These are phyloP conservation scores for Phytophthora fragariae DNA, from an alignment of 352 stramenopile genomes.

Conservation along the genomic window DNA sequence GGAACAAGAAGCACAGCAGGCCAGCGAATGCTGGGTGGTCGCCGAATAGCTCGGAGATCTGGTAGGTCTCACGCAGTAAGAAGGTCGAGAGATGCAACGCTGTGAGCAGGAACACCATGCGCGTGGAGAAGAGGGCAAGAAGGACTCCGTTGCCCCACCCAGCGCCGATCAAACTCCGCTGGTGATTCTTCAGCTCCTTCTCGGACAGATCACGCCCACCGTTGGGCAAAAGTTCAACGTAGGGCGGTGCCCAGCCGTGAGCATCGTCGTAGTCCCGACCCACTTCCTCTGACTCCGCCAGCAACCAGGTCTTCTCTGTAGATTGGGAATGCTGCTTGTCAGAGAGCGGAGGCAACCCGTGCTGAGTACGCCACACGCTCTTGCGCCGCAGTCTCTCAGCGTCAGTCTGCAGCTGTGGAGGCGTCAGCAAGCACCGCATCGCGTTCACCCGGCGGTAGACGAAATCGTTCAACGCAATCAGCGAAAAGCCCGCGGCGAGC, in stretches of 20 bases:
- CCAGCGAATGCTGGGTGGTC: slow-evolving; percentile 26
- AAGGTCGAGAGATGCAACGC: slow-evolving; percentile 75
- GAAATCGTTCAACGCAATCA: slow-evolving; percentile 60
- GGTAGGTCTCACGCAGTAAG: slow-evolving; percentile 55
- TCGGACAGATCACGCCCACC: slow-evolving; percentile 48
- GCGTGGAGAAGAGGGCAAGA: slow-evolving; percentile 70
- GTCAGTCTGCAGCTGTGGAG: slow-evolving; percentile 60
- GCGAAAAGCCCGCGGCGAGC: slow-evolving; percentile 41
- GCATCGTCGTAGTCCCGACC: slow-evolving; percentile 43
- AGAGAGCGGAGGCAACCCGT: slow-evolving; percentile 41
- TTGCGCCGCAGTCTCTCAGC: slow-evolving; percentile 68
- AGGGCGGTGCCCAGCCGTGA: slow-evolving; percentile 48
- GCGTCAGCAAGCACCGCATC: slow-evolving; percentile 64
- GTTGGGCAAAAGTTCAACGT: slow-evolving; percentile 52
- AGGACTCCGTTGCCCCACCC: slow-evolving; percentile 60
- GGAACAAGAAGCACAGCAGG: slow-evolving; percentile 55
- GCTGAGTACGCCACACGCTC: slow-evolving; percentile 58
- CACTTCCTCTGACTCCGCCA: slow-evolving; percentile 38
- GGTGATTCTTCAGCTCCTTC: slow-evolving; percentile 46
- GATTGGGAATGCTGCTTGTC: slow-evolving; percentile 4
- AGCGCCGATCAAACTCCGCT: slow-evolving; percentile 51
- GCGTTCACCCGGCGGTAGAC: slow-evolving; percentile 57
- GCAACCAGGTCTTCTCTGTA: slow-evolving; percentile 58
- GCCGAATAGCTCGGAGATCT: slow-evolving; percentile 45
- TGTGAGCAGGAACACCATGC: slow-evolving; percentile 77